Conservation (phyloP, 768 basidiomycete genomes). For the Tricholoma terreum region DNA sequence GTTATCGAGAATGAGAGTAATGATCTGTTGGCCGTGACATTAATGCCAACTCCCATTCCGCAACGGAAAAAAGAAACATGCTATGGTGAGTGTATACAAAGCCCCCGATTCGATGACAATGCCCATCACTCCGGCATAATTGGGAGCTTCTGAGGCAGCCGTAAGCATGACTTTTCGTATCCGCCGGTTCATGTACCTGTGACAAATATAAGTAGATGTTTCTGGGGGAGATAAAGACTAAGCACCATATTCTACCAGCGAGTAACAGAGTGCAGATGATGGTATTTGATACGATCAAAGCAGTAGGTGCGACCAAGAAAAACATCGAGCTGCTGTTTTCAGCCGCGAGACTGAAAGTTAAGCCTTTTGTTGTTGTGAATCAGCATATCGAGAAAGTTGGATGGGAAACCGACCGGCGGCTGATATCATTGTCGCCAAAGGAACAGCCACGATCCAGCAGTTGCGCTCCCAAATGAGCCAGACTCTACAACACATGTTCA, state of each 20-base stretch:
- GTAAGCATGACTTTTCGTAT: too few relatives aligned
- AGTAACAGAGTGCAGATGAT: slow-evolving; percentile 7
- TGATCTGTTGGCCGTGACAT: background rate
- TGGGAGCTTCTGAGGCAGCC: background rate
- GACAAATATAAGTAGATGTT: background rate
- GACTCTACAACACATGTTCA: too few relatives aligned
- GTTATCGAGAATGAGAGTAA: slow-evolving; percentile 7
- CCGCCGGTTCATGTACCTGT: slow-evolving; percentile 5
- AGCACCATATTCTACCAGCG: slow-evolving; percentile 7
- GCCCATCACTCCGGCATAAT: background rate
- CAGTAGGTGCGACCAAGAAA: slow-evolving; percentile 6
- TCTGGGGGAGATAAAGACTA: background rate
- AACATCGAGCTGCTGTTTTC: background rate
- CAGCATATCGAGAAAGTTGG: background rate
- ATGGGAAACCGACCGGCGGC: slow-evolving; percentile 2
- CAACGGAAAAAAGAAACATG: too few relatives aligned
- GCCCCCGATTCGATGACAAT: slow-evolving; percentile 10
- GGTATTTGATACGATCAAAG: slow-evolving; percentile 8
- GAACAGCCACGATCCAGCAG: slow-evolving; percentile 4
- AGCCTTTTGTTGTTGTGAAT: background rate
- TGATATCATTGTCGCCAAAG: slow-evolving; percentile 2
- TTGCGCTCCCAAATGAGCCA: background rate
- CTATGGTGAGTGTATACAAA: slow-evolving; percentile 5
- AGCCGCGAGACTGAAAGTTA: slow-evolving; percentile 3
- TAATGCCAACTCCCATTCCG: background rate